Evolutionary conservation across 163 green algal species (phyloP).

Genomic region (Chloromonas sp.): DNA sequence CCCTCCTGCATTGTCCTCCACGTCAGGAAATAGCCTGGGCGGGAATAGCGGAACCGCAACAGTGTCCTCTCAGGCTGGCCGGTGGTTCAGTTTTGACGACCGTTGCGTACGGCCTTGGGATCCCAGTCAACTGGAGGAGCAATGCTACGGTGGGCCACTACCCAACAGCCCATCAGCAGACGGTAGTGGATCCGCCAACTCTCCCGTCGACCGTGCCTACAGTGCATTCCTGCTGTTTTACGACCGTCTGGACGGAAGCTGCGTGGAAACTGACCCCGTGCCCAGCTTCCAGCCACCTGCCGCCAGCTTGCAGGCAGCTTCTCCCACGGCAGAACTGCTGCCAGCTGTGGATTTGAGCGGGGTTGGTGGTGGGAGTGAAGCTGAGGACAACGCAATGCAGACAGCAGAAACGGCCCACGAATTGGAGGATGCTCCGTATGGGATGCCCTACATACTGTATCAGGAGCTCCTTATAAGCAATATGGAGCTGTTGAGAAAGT

Average conservation of each 20-base stretch:
- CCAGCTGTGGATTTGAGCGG: neutral
- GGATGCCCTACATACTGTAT: neutral
- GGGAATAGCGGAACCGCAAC: neutral
- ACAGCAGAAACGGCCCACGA: neutral
- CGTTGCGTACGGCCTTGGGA: slow-evolving; percentile 72
- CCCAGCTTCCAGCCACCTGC: neutral
- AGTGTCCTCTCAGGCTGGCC: slow-evolving; percentile 15
- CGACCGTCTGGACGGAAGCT: slow-evolving; percentile 44
- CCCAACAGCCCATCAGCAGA: neutral
- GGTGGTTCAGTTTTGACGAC: slow-evolving; percentile 88
- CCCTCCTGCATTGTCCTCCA: neutral
- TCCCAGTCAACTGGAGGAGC: slow-evolving; percentile 57
- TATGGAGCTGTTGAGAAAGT: neutral
- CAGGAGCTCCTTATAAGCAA: neutral
- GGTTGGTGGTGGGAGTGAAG: neutral
- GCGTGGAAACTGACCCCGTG: neutral
- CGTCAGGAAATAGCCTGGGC: neutral
- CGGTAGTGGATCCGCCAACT: neutral
- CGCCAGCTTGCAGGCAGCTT: neutral
- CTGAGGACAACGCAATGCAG: neutral
- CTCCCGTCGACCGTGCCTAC: slow-evolving; percentile 57
- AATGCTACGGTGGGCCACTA: slow-evolving; percentile 73
- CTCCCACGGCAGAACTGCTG: neutral
- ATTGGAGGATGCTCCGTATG: neutral
- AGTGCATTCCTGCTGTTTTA: slow-evolving; percentile 95